phyloP scores from a whole-genome alignment of 2,329 filamentous ascomycete genomes.

The Paecilomyces niveus region DNA sequence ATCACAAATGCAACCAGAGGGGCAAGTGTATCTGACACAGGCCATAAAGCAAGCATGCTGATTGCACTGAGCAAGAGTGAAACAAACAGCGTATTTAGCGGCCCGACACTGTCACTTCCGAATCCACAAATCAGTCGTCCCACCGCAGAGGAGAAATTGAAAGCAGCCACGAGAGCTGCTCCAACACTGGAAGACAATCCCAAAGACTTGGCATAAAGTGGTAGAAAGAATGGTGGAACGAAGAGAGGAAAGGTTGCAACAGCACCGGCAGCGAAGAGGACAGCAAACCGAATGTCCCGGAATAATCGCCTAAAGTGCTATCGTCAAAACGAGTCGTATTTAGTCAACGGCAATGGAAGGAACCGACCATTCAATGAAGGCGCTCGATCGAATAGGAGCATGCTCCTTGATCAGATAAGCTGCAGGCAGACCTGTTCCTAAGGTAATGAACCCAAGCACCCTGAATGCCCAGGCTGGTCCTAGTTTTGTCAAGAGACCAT shows the following conservation, averaged over 20 bases:
- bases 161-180: slow-evolving; percentile 53
- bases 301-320: slow-evolving; percentile 41
- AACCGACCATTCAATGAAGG: slow-evolving; percentile 46
- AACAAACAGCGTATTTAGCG: slow-evolving; percentile 49
- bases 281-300: slow-evolving; percentile 43
- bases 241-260: slow-evolving; percentile 55
- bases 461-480: slow-evolving; percentile 25
- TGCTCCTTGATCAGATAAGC: slow-evolving; percentile 42
- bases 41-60: slow-evolving; percentile 57
- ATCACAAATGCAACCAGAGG: slow-evolving; percentile 52
- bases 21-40: slow-evolving; percentile 47
- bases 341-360: neutral
- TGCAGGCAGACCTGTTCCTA: slow-evolving; percentile 50
- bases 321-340: neutral
- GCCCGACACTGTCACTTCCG: slow-evolving; percentile 47
- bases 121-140: slow-evolving; percentile 51
- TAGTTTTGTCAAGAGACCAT: slow-evolving; percentile 35
- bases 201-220: slow-evolving; percentile 50
- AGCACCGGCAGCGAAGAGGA: slow-evolving; percentile 48
- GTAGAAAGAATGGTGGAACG: slow-evolving; percentile 56
- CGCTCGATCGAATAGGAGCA: slow-evolving; percentile 27
- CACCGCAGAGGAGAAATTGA: slow-evolving; percentile 54
- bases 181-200: slow-evolving; percentile 47
- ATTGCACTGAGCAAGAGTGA: slow-evolving; percentile 47
- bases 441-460: slow-evolving; percentile 42